phyloP scores from a whole-genome alignment of 257 asterid species.

The Capsicum rhomboideum region DNA sequence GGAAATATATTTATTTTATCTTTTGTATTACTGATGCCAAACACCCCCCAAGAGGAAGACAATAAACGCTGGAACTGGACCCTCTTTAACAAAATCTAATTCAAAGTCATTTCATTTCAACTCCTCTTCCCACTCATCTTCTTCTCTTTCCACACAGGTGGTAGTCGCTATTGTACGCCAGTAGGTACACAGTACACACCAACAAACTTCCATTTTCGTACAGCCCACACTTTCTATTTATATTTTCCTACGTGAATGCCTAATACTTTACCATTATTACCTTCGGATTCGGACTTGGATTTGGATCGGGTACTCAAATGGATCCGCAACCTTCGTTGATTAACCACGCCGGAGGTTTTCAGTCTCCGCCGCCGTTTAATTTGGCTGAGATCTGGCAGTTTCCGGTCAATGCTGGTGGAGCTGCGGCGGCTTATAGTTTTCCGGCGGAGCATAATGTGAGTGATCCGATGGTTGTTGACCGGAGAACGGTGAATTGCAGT shows the following conservation, averaged over 20 bases:
- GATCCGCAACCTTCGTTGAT: slow-evolving; percentile 46
- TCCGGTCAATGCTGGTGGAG: slow-evolving; percentile 24
- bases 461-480: slow-evolving; percentile 44
- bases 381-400: slow-evolving; percentile 61
- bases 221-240: not conserved
- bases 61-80: too few relatives aligned
- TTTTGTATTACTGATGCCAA: too few relatives aligned
- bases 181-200: slow-evolving; percentile 35
- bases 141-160: slow-evolving; percentile 15
- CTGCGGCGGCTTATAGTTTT: slow-evolving; percentile 28
- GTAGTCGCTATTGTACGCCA: slow-evolving; percentile 36
- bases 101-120: too few relatives aligned
- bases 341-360: slow-evolving; percentile 22
- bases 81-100: too few relatives aligned
- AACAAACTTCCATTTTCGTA: slow-evolving; percentile 27
- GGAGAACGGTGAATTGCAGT: slow-evolving; percentile 22
- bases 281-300: slow-evolving; percentile 8
- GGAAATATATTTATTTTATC: too few relatives aligned
- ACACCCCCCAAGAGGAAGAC: too few relatives aligned
- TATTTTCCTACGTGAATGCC: slow-evolving; percentile 8
- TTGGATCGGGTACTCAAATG: slow-evolving; percentile 17
- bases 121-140: not conserved
- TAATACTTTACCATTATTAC: slow-evolving; percentile 5
- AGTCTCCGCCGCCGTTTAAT: not conserved
- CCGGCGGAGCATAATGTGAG: not conserved